phyloP scores from a whole-genome alignment of 2,329 filamentous ascomycete species.

The Remersonia thermophila region DNA sequence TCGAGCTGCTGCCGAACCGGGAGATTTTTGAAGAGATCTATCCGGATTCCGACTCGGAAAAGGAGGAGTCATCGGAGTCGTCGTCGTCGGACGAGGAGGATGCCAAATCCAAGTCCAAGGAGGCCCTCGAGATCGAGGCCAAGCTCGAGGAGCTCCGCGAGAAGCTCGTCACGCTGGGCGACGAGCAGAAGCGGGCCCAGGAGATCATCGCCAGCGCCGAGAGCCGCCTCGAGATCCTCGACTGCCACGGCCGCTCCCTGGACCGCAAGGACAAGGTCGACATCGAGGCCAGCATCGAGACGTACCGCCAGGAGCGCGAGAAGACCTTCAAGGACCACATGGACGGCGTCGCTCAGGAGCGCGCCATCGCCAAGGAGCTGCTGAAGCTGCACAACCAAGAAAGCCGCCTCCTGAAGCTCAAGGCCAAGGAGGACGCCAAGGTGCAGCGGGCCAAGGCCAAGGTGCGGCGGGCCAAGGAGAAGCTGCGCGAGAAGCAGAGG shows the following conservation, averaged over 20 bases:
- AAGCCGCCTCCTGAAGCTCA: constrained; percentile 18
- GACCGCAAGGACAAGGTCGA: constrained; percentile 23
- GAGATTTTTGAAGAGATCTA: constrained; percentile 44
- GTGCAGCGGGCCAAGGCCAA: constrained; percentile 22
- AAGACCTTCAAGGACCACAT: constrained; percentile 31
- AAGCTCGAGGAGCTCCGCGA: constrained; percentile 22
- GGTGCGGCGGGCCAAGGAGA: constrained; percentile 24
- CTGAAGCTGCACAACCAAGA: constrained; percentile 23
- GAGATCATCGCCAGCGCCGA: constrained; percentile 24
- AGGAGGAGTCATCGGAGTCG: constrained; percentile 17
- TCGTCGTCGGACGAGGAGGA: constrained; percentile 12
- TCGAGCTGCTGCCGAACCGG: constrained; percentile 43
- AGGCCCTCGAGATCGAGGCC: neutral
- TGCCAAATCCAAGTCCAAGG: constrained; percentile 16
- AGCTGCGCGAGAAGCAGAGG: constrained; percentile 19
- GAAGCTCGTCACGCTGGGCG: constrained; percentile 21
- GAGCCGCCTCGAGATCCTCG: constrained; percentile 30
- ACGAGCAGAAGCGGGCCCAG: constrained; percentile 19
- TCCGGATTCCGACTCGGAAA: constrained; percentile 28
- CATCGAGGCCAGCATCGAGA: constrained; percentile 27
- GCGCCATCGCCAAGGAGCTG: constrained; percentile 24
- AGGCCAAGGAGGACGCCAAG: constrained; percentile 18
- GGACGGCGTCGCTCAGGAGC: constrained; percentile 20
- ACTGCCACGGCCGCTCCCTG: constrained; percentile 27
- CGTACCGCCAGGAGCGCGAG: constrained; percentile 31